A percentile compares a stretch with the other conserved stretches of the same genome.
Conservation (phyloP, 805 yeast genomes). For the Nakazawaea wyomingensis region DNA sequence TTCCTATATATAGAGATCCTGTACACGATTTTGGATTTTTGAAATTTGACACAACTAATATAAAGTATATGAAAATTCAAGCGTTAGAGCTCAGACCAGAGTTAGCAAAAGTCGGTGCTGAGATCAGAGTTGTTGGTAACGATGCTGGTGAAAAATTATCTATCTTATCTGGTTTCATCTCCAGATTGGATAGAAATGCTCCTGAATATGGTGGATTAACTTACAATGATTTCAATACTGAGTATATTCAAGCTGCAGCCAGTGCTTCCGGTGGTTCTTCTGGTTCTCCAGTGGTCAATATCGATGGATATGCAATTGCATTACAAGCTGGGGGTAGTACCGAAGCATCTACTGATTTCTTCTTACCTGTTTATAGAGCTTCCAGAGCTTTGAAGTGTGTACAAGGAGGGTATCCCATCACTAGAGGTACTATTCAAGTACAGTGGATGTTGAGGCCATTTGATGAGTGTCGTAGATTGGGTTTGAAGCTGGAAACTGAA, state of each 20-base stretch:
- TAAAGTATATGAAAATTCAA: constrained; percentile 69
- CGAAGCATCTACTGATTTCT: constrained; percentile 90
- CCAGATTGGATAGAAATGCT: constrained; percentile 85
- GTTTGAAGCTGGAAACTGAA: constrained; percentile 73
- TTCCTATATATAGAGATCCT: constrained; percentile 86
- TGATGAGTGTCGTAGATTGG: constrained; percentile 86
- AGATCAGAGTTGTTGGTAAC: constrained; percentile 91
- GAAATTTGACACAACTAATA: constrained; percentile 62
- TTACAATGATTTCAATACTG: constrained; percentile 90
- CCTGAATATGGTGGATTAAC: constrained; percentile 88
- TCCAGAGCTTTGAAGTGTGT: constrained; percentile 74
- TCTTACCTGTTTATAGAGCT: constrained; percentile 80
- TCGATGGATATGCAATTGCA: constrained; percentile 83
- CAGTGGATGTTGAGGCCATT: constrained; percentile 85
- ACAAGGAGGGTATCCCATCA: constrained; percentile 51
- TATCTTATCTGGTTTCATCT: constrained; percentile 80
- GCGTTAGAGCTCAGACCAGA: constrained; percentile 73
- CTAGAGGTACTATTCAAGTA: constrained; percentile 89
- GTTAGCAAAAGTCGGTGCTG: constrained; percentile 84
- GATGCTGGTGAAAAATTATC: constrained; percentile 94
- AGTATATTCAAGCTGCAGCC: constrained; percentile 94
- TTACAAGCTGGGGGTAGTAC: constrained; percentile 92
- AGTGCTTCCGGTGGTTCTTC: constrained; percentile 94
- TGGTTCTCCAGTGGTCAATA: constrained; percentile 93
- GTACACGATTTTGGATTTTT: constrained; percentile 93